These are phyloP conservation scores for Solanum chacoense DNA, from an alignment of 305 asterid species.

Conservation along the genomic window DNA sequence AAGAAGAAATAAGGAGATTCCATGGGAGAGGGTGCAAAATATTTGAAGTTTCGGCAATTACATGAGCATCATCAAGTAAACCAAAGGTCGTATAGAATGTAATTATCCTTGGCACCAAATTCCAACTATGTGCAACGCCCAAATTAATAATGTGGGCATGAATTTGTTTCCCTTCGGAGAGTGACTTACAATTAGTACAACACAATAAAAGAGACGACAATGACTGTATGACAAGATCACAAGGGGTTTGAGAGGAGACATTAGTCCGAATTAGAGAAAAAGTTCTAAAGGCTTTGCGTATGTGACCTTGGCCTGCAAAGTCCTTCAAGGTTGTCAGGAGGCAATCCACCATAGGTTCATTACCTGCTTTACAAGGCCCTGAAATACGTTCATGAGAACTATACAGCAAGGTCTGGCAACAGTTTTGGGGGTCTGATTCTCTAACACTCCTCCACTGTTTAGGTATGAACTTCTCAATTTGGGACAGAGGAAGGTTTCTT, in stretches of 20 bases:
- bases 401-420: constrained; percentile 1
- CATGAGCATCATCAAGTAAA: constrained; percentile 39
- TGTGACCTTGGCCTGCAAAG: constrained; percentile 45
- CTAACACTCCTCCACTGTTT: constrained; percentile 32
- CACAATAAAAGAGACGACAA: constrained; percentile 47
- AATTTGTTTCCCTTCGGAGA: constrained; percentile 53
- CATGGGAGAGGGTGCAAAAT: constrained; percentile 52
- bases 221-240: constrained; percentile 8
- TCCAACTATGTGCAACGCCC: constrained; percentile 37
- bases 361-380: constrained; percentile 8
- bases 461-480: constrained; percentile 40
- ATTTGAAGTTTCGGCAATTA: constrained; percentile 28
- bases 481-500: constrained; percentile 25
- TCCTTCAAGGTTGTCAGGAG: constrained; percentile 43
- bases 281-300: constrained; percentile 39
- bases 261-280: constrained; percentile 38
- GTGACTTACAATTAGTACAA: constrained; percentile 39
- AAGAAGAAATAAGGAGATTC: constrained; percentile 69
- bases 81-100: constrained; percentile 37
- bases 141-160: constrained; percentile 49
- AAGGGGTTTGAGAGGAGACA: constrained; percentile 3
- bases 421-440: constrained; percentile 16
- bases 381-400: constrained; percentile 5
- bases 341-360: constrained; percentile 39
- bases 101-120: constrained; percentile 51